Evolutionary conservation across 768 basidiomycete species (phyloP), one percentile per base, ranked within the genome.

Genomic region (Tulasnella sp.): DNA sequence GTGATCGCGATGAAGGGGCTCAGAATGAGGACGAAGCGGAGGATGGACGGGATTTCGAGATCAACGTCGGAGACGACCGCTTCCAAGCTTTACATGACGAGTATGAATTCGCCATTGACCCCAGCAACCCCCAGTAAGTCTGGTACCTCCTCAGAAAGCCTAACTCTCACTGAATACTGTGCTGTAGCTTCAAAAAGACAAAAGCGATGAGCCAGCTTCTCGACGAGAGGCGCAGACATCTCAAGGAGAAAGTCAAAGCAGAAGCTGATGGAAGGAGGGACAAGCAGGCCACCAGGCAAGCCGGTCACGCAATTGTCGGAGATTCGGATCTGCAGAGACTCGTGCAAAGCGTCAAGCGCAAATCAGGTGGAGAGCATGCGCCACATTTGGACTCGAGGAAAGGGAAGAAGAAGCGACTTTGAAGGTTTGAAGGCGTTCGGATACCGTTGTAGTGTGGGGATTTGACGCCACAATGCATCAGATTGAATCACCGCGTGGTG

Each of bases 81-180:
- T 98, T 98, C 84, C 87, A 87, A 78, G 89, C 86, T 26, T 78
- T 98, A 59, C 91, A 94, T 76, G 93, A 97, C 76, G 90, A 98
- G 77, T 88, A 92, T 76, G 86, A 89, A 37, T 98, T 92, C 75
- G 95, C 96, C 0, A 95, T 99, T 75, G 97, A 99, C 80, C 96
- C 97, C 22, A 91, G 87, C 69, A 92, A 98, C 81, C 94, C 96
- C 78, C 92, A 89, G 96, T 97, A 78, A 75, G 94, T 84, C 14
- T 0, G 32, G 6, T 12, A 16, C 39, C 4, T 32, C 63, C 65
- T 36, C 16, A 47, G 17, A 47, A 8, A 36, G 14, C 37, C 5
- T 19, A n/a, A 36, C 26, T 14, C 40, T 59, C 17, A 32, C 39
- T 5, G 19, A 37, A 41, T 66, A 32, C 37, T 72, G 39, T 37